Conservation (phyloP, 148 eudicot genomes). For the Fallopia convolvulus region DNA sequence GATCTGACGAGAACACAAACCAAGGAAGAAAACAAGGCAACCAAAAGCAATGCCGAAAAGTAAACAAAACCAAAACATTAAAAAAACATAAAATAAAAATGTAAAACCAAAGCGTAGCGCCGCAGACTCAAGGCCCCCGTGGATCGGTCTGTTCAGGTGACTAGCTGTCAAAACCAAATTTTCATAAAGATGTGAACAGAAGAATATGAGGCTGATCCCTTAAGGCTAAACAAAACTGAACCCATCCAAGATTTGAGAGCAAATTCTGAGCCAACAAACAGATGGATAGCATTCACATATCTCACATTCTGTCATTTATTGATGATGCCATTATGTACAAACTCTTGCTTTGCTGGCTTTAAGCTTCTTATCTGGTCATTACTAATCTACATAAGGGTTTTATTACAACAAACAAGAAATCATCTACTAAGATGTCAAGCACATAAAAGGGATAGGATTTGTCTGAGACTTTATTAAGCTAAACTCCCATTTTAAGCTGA, state of each 20-base stretch:
- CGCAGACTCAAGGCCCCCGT: too few relatives aligned
- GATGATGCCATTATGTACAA: conserved; percentile 10
- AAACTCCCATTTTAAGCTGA: conserved; percentile 7
- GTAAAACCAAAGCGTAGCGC: too few relatives aligned
- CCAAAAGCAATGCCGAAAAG: too few relatives aligned
- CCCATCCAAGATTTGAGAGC: neutral
- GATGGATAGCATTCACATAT: neutral
- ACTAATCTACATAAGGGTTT: conserved; percentile 6
- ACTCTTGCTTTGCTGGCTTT: neutral
- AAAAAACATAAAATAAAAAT: too few relatives aligned
- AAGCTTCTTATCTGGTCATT: neutral
- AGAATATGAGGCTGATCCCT: neutral
- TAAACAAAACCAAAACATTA: too few relatives aligned
- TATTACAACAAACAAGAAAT: conserved; percentile 10
- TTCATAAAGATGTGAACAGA: neutral
- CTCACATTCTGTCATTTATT: conserved; percentile 5
- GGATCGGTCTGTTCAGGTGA: too few relatives aligned
- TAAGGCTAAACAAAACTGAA: neutral
- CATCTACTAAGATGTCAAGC: neutral
- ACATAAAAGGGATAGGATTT: conserved; percentile 1
- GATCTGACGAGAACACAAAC: too few relatives aligned
- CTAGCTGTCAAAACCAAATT: too few relatives aligned
- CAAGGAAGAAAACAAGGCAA: too few relatives aligned
- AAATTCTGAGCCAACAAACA: neutral
- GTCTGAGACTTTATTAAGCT: conserved; percentile 3